Conservation (phyloP, 306 rosid species). For the Cicer arietinum region DNA sequence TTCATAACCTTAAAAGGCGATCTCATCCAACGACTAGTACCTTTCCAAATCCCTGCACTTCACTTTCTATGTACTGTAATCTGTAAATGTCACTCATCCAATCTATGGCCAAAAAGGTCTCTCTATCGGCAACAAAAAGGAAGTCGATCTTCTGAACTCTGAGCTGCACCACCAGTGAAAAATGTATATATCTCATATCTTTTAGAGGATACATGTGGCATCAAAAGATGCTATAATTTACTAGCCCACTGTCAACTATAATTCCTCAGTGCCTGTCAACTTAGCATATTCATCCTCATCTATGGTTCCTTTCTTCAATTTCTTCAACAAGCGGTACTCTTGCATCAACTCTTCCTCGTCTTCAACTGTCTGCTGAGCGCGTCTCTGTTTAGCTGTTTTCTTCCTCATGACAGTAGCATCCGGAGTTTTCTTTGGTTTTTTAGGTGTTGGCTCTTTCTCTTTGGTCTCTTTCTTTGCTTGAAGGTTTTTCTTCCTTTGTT, state of each 20-base stretch:
- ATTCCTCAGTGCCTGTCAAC: conserved; percentile 84
- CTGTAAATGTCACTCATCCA: conserved; percentile 15
- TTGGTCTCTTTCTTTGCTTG: conserved; percentile 74
- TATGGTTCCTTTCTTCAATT: conserved; percentile 82
- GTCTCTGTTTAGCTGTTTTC: conserved; percentile 90
- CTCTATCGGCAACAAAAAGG: conserved; percentile 10
- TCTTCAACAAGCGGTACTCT: conserved; percentile 84
- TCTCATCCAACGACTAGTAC: background rate
- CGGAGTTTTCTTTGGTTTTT: conserved; percentile 54
- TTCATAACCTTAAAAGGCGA: background rate
- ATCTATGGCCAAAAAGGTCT: conserved; percentile 9
- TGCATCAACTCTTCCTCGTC: conserved; percentile 81
- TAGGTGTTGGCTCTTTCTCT: conserved; percentile 62
- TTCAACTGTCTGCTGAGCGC: conserved; percentile 78
- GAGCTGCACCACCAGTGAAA: conserved; percentile 5
- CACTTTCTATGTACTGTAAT: conserved; percentile 28
- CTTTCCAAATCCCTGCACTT: conserved; percentile 7
- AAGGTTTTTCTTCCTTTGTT: conserved; percentile 85
- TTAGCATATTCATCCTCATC: conserved; percentile 75
- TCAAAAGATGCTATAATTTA: conserved; percentile 20
- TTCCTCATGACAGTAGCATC: conserved; percentile 57
- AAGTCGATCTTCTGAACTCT: conserved; percentile 24
- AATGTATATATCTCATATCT: conserved; percentile 31
- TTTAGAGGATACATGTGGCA: conserved; percentile 38
- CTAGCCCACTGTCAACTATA: conserved; percentile 22